Base-by-base conservation (phyloP, 2,329 filamentous ascomycete species). In the Exophiala alcalophila region DNA sequence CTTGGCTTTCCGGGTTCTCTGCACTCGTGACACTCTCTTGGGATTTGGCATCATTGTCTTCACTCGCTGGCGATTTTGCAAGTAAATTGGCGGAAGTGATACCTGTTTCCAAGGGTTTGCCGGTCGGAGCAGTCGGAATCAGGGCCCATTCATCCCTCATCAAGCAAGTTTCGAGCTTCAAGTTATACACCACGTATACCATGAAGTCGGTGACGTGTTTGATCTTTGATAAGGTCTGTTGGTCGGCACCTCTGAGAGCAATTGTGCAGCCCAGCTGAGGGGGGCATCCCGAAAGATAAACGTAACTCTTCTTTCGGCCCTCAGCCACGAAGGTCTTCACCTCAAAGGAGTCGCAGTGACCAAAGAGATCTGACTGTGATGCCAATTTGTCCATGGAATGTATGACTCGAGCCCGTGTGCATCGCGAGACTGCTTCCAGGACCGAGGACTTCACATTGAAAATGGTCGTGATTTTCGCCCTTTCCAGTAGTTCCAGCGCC, bases 391-490 rank as follows among this genome's bases (percentile, higher is more conserved):
- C 92, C 56, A 97, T 81, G 0, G 92, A 96, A 5, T 91, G 91
- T 49, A 97, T 91, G 57, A 97, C 87, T 31, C 86, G 83, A 1
- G 91, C 94, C 59, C 94, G 86, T 1, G 90, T 88, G 57, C 90
- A 96, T 41, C 92, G 80, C 3, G 92, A 87, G 2, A 98, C 91
- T 2, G 94, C 92, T 59, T 95, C 91, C 44, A 98, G 83, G 9
- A 98, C 92, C 0, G 91, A 94, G 23, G 87, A 81, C 62, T 98
- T 98, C 58, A 98, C 91, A 64, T 98, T 96, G 70, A 92, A 95
- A 0, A 84, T 90, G 9, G 96, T 94, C 3, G 91, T 85, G 50
- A 98, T 94, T 44, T 89, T 86, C 8, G 87, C 87, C 56, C 92
- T 83, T 14, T 89, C 84, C 2, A 98, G 74, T 54, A 94, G 86